Evolutionary conservation across 129 eudicot genomes (phyloP).

Genomic region (Helianthus annuus): DNA sequence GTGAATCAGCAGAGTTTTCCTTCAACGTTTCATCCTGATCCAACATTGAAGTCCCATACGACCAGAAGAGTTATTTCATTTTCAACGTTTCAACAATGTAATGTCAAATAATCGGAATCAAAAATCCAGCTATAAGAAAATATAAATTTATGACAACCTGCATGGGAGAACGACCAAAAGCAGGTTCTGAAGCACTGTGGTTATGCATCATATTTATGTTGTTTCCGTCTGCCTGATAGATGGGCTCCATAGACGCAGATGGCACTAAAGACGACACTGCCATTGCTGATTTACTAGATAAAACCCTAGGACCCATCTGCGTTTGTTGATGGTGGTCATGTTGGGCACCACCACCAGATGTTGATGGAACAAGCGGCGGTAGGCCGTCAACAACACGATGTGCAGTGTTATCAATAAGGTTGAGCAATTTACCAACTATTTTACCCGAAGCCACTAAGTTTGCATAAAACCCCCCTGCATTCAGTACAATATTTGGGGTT

Average conservation of each 20-base stretch:
- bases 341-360: too few relatives aligned
- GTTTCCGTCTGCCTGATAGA: conserved; percentile 54
- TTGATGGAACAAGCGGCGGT: too few relatives aligned
- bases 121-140: conserved; percentile 3
- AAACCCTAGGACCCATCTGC: conserved; percentile 57
- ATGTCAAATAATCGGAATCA: not conserved
- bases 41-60: conserved; percentile 31
- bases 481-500: too few relatives aligned
- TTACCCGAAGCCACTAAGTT: too few relatives aligned
- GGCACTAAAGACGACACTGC: conserved; percentile 82
- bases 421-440: too few relatives aligned
- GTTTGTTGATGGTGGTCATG: conserved; percentile 50
- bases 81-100: not conserved
- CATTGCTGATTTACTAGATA: conserved; percentile 81
- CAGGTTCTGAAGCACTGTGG: conserved; percentile 92
- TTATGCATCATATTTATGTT: conserved; percentile 61
- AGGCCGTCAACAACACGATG: too few relatives aligned
- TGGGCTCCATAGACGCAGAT: conserved; percentile 85
- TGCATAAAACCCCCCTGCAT: too few relatives aligned
- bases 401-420: too few relatives aligned
- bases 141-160: conserved; percentile 51
- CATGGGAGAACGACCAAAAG: conserved; percentile 76
- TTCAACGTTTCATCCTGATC: conserved; percentile 55
- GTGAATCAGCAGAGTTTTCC: conserved; percentile 54
- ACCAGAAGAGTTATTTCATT: conserved; percentile 4